These are phyloP conservation scores for Pouteria glomerata DNA, from an alignment of 148 eudicot genomes.

Conservation along the genomic window DNA sequence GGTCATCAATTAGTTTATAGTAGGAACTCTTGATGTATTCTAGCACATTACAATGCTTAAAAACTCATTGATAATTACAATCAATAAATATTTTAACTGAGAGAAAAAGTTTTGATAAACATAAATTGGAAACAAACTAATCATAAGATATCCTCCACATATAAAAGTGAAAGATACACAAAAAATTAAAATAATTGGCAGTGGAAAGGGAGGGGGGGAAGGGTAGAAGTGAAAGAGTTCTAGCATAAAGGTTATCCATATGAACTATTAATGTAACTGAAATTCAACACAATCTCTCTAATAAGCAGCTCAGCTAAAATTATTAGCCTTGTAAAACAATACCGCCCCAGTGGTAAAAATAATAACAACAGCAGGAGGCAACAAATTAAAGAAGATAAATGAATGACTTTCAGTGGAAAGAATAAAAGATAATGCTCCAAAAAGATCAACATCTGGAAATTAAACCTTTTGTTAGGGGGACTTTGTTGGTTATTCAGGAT, in stretches of 20 bases:
- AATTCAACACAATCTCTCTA: not conserved
- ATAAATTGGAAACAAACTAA: not conserved
- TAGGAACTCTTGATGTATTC: not conserved
- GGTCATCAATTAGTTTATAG: not conserved
- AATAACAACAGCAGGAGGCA: no score
- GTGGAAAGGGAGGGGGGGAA: not conserved
- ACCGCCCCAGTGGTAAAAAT: not conserved
- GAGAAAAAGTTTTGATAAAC: not conserved
- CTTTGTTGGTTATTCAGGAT: not conserved
- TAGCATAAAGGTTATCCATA: not conserved
- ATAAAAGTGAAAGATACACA: not conserved
- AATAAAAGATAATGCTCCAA: not conserved
- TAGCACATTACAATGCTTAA: not conserved
- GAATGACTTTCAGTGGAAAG: not conserved
- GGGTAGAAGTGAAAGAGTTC: not conserved
- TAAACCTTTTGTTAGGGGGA: not conserved
- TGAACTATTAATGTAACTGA: not conserved
- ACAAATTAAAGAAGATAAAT: not conserved
- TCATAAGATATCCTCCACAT: not conserved
- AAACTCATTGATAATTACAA: not conserved
- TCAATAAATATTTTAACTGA: not conserved
- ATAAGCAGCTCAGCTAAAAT: not conserved
- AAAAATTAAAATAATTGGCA: not conserved
- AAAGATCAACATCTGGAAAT: not conserved
- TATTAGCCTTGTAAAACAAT: not conserved